phyloP scores from a whole-genome alignment of 148 eudicot genomes.

The Diospyros lotus region DNA sequence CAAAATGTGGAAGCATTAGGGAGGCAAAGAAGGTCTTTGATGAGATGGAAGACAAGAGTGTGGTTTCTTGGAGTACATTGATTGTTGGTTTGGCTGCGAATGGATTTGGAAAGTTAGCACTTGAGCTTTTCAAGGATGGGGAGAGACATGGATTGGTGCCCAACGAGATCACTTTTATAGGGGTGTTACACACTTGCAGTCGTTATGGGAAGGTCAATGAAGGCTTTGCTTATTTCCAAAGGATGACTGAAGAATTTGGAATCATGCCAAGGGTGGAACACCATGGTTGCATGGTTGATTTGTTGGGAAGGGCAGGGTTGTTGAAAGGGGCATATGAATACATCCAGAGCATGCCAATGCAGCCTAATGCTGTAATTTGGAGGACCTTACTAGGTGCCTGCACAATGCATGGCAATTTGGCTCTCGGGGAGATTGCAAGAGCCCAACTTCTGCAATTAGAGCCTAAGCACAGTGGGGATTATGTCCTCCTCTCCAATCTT shows the following conservation, averaged over 20 bases:
- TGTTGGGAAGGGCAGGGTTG: slow-evolving; percentile 62
- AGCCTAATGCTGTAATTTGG: slow-evolving; percentile 71
- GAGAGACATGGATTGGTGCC: slow-evolving; percentile 45
- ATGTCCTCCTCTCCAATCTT: slow-evolving; percentile 72
- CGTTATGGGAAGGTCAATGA: slow-evolving; percentile 76
- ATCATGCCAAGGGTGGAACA: slow-evolving; percentile 64
- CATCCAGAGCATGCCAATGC: slow-evolving; percentile 51
- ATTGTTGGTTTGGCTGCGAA: slow-evolving; percentile 68
- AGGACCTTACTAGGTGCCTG: slow-evolving; percentile 74
- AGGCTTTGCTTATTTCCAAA: slow-evolving; percentile 53
- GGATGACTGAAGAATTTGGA: slow-evolving; percentile 43
- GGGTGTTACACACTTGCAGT: slow-evolving; percentile 78
- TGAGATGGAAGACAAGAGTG: slow-evolving; percentile 46
- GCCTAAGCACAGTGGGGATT: slow-evolving; percentile 78
- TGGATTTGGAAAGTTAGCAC: slow-evolving; percentile 53
- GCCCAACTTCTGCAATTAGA: slow-evolving; percentile 44
- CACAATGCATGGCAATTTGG: slow-evolving; percentile 43
- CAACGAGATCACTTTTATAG: slow-evolving; percentile 63
- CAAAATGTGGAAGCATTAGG: slow-evolving; percentile 59
- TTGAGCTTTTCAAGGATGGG: slow-evolving; percentile 49
- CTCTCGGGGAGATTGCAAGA: slow-evolving; percentile 53
- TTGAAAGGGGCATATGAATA: slow-evolving; percentile 59
- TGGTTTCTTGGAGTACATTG: slow-evolving; percentile 70
- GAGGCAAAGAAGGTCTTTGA: slow-evolving; percentile 46
- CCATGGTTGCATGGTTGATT: slow-evolving; percentile 77